Conservation (phyloP, 164 flowering plant genomes). For the Magnolia sinica region DNA sequence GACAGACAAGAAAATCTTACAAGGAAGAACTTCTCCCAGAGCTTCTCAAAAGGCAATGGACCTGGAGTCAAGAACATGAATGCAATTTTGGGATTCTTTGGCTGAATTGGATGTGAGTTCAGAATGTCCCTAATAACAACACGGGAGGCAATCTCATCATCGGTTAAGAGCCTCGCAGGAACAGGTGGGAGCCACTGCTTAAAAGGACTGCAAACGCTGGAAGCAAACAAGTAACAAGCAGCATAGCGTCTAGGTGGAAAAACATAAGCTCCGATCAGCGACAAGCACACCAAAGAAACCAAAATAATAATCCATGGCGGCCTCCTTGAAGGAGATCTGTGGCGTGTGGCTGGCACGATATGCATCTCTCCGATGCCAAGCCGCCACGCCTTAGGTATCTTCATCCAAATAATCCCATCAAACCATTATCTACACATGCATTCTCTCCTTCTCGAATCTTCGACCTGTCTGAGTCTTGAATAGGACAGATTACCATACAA, state of each 20-base stretch:
- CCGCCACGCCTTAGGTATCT: constrained; percentile 62
- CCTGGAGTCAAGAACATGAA: constrained; percentile 89
- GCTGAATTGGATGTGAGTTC: constrained; percentile 38
- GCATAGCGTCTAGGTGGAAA: constrained; percentile 62
- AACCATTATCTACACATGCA: constrained; percentile 7
- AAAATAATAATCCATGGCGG: constrained; percentile 84
- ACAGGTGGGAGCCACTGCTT: constrained; percentile 77
- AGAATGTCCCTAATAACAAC: constrained; percentile 70
- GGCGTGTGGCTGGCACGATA: constrained; percentile 65
- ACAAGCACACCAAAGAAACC: constrained; percentile 60
- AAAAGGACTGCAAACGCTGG: constrained; percentile 57
- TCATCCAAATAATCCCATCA: constrained; percentile 49
- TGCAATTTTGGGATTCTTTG: constrained; percentile 73
- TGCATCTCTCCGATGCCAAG: constrained; percentile 64
- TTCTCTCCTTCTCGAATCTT: background rate
- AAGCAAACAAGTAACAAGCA: constrained; percentile 68
- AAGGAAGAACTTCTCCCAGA: constrained; percentile 86
- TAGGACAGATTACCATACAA: background rate
- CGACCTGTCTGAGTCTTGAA: background rate
- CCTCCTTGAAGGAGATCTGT: constrained; percentile 62
- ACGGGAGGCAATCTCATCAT: constrained; percentile 77
- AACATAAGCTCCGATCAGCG: constrained; percentile 69
- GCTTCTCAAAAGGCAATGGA: constrained; percentile 81
- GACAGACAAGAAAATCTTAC: constrained; percentile 38
- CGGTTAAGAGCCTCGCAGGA: constrained; percentile 67